phyloP scores from a whole-genome alignment of 371 early-diverging fungal genomes.

The Mucor piriformis region DNA sequence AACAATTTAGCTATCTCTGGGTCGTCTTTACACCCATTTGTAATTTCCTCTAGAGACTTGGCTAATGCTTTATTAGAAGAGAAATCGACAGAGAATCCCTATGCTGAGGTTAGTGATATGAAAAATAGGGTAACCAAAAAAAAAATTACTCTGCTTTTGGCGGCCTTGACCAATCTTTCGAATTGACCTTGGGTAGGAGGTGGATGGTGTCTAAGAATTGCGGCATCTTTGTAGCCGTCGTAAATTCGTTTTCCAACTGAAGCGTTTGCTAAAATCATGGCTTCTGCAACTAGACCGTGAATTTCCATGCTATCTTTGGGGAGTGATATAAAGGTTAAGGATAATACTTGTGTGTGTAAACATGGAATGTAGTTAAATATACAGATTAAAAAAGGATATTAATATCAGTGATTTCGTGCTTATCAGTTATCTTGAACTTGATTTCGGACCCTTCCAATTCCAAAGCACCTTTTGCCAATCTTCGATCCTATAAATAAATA shows the following conservation, averaged over 20 bases:
- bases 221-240: constrained; percentile 76
- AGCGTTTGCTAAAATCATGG: constrained; percentile 98
- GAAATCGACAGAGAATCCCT: constrained; percentile 65
- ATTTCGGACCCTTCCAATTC: constrained; percentile 78
- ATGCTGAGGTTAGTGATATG: neutral
- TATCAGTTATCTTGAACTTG: constrained; percentile 69
- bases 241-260: constrained; percentile 89
- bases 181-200: constrained; percentile 71
- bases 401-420: constrained; percentile 66
- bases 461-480: constrained; percentile 67
- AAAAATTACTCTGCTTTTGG: constrained; percentile 52
- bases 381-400: constrained; percentile 47
- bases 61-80: constrained; percentile 73
- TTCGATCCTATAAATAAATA: constrained; percentile 40
- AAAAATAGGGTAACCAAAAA: no score
- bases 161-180: constrained; percentile 68
- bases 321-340: constrained; percentile 44
- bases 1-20: constrained; percentile 61
- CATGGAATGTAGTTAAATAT: constrained; percentile 30
- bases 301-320: constrained; percentile 86
- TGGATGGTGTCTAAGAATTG: constrained; percentile 88
- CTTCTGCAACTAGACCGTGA: constrained; percentile 97
- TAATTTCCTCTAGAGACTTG: constrained; percentile 52
- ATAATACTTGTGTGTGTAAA: constrained; percentile 34
- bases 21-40: constrained; percentile 44